Evolutionary conservation across 1,284 basidiomycete species (phyloP).

Genomic region (Fomitopsis palustris): DNA sequence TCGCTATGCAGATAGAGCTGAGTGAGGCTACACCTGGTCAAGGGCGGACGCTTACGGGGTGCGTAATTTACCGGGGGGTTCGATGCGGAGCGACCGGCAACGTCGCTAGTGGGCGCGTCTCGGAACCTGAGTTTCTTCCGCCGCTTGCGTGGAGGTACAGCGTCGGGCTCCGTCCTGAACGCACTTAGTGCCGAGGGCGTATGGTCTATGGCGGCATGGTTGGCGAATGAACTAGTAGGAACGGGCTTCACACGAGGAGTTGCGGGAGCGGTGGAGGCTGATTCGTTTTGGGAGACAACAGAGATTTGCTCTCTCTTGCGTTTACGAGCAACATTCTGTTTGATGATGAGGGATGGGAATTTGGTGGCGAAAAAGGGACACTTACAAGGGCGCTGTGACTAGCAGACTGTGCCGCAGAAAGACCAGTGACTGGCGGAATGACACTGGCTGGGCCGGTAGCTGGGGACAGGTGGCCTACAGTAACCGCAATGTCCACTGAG

Average conservation of each 20-base stretch:
- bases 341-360: background rate
- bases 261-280: background rate
- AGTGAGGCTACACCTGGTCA: background rate
- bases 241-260: background rate
- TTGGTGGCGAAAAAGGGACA: background rate
- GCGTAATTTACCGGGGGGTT: background rate
- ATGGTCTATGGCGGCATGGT: background rate
- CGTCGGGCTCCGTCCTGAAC: background rate
- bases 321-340: background rate
- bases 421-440: background rate
- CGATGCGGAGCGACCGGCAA: background rate
- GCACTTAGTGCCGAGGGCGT: too few species aligned
- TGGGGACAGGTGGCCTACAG: conserved; percentile 13
- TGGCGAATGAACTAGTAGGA: background rate
- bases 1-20: background rate
- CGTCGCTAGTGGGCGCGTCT: background rate
- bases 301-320: background rate
- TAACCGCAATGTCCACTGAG: conserved; percentile 39
- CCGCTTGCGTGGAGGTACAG: background rate
- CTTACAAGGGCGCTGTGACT: background rate
- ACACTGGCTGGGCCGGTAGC: background rate
- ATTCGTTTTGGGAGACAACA: background rate
- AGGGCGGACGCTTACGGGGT: background rate
- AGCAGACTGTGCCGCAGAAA: background rate
- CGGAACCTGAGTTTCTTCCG: background rate